A percentile compares a stretch with the other conserved stretches of the same genome.
phyloP scores from a whole-genome alignment of 1,284 basidiomycete genomes.

The Ustilago nuda region DNA sequence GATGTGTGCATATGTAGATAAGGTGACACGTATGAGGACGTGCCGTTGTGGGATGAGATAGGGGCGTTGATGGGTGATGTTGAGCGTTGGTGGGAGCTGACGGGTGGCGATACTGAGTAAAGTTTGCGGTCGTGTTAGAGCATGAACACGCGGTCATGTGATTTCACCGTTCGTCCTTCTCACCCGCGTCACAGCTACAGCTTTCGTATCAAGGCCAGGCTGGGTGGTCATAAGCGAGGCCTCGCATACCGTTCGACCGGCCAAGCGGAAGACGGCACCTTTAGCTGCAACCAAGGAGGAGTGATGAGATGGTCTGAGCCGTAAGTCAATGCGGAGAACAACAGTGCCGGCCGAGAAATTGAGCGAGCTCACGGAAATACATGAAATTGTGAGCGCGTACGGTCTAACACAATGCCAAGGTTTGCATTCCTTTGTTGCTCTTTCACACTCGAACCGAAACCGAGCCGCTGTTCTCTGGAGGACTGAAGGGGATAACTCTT shows the following conservation, averaged over 20 bases:
- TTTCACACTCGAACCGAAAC: background rate
- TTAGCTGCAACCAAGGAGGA: constrained; percentile 78
- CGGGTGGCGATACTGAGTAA: no score
- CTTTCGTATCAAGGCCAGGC: constrained; percentile 32
- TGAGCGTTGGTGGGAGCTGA: no score
- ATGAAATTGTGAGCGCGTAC: background rate
- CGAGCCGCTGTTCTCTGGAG: background rate
- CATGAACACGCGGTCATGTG: no score
- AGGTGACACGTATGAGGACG: no score
- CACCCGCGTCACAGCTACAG: constrained; percentile 76
- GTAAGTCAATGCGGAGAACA: constrained; percentile 6
- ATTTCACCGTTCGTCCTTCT: constrained; percentile 72
- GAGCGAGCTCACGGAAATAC: constrained; percentile 1
- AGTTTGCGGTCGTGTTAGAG: no score
- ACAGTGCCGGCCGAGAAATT: constrained; percentile 13
- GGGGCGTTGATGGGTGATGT: no score
- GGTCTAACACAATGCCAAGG: background rate
- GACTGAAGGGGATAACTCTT: no score
- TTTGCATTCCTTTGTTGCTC: background rate
- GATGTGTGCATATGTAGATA: no score
- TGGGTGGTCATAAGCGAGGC: constrained; percentile 71
- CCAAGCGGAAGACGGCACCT: constrained; percentile 49
- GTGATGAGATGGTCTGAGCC: constrained; percentile 3
- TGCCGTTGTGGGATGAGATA: no score
- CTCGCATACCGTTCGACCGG: constrained; percentile 79